Conservation (phyloP, 495 filamentous ascomycete genomes). For the Wilcoxina mikolae region DNA sequence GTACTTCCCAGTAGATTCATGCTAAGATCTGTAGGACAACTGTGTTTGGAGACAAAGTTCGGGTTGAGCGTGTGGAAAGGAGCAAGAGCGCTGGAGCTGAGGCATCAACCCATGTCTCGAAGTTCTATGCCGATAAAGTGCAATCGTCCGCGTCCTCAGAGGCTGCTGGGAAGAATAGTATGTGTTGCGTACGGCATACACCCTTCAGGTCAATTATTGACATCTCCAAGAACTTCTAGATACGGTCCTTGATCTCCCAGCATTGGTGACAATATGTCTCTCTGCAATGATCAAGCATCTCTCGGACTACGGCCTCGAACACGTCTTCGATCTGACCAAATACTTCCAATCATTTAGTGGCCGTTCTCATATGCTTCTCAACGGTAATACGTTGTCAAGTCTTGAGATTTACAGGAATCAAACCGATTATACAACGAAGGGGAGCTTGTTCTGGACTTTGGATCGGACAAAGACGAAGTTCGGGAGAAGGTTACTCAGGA, state of each 20-base stretch:
- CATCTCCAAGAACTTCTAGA: conserved; percentile 46
- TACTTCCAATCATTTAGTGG: conserved; percentile 96
- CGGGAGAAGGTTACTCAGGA: conserved; percentile 72
- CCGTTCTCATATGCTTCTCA: conserved; percentile 87
- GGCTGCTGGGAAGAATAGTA: conserved; percentile 28
- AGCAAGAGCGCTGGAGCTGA: conserved; percentile 45
- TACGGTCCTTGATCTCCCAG: conserved; percentile 70
- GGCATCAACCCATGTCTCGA: conserved; percentile 76
- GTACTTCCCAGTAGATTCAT: neutral
- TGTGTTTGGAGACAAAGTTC: conserved; percentile 79
- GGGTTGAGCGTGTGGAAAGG: conserved; percentile 53
- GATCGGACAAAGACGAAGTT: conserved; percentile 87
- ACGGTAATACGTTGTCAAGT: conserved; percentile 86
- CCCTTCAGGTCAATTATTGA: neutral
- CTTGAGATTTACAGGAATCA: conserved; percentile 93
- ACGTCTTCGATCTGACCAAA: conserved; percentile 92
- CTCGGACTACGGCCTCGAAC: conserved; percentile 82
- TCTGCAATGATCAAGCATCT: conserved; percentile 95
- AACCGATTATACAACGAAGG: conserved; percentile 72
- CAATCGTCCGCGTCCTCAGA: conserved; percentile 36
- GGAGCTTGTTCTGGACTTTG: conserved; percentile 88
- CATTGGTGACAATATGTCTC: conserved; percentile 77
- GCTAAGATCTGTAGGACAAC: conserved; percentile 41
- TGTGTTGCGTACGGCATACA: conserved; percentile 11
- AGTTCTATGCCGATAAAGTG: conserved; percentile 84